Percentiles rank a stretch among this genome's conserved stretches.
These are phyloP conservation scores for Fraxinus platypoda DNA, from an alignment of 305 asterid genomes.

Conservation along the genomic window DNA sequence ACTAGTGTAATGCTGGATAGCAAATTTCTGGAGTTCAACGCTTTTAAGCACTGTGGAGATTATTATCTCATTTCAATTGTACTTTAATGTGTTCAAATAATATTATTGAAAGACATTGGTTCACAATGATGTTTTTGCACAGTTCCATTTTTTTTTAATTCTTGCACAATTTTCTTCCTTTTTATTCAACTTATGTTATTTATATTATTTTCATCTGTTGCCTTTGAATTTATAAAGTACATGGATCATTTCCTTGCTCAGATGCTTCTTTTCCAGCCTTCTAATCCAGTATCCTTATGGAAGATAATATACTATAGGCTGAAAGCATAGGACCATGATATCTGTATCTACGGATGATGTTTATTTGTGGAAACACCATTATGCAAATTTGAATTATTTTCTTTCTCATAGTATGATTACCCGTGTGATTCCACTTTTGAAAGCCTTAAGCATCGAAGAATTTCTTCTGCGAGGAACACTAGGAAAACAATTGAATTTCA, in stretches of 20 bases:
- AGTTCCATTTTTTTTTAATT: not conserved
- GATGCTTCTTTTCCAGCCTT: not conserved
- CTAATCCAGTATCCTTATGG: not conserved
- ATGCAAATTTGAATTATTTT: not conserved
- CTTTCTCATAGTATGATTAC: not conserved
- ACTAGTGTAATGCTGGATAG: not conserved
- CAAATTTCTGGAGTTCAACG: not conserved
- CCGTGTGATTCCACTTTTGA: not conserved
- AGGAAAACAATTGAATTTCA: not conserved
- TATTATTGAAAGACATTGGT: not conserved
- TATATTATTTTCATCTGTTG: not conserved
- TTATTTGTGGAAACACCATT: not conserved
- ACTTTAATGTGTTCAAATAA: not conserved
- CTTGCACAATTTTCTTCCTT: not conserved
- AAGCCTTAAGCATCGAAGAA: not conserved
- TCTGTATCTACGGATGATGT: not conserved
- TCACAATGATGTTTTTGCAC: not conserved
- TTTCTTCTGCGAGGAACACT: not conserved
- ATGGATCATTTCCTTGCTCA: not conserved
- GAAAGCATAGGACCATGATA: not conserved
- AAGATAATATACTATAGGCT: not conserved
- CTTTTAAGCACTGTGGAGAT: not conserved
- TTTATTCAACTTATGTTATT: not conserved
- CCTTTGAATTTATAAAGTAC: not conserved
- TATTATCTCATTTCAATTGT: not conserved